Base-by-base conservation (phyloP, 352 stramenopile genomes). In the Paralagenidium karlingii region DNA sequence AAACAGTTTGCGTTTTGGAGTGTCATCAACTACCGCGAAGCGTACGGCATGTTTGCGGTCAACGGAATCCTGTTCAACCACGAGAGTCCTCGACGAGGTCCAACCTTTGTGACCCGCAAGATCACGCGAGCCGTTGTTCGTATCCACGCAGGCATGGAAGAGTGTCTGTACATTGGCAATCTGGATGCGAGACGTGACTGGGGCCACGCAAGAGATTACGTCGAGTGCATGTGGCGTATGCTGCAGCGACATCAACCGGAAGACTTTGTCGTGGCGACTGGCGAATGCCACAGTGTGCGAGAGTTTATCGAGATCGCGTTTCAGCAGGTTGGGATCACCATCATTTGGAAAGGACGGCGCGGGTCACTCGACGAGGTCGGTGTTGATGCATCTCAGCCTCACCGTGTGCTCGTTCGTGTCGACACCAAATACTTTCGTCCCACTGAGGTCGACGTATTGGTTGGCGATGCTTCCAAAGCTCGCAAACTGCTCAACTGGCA, bases 31-130 rank as follows among this genome's bases (percentile, higher is more conserved):
- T 98, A 99, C 58, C 83, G 96, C 41, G 96, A 99, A 60, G 95
- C 95, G 9, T 98, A 97, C 60, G 65, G 64, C 34, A 93, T 94
- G 74, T 93, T 80, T 49, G 73, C 95, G 10, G 92, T 90, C 31
- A 99, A 99, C 47, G 96, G 96, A 38, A 99, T 99, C 54, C 58
- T 99, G 15, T 99, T 99, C 79, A 99, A 99, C 74, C 96, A 99
- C 63, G 96, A 99, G 60, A 98, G 88, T 46, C 96, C 96, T 27
- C 87, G 96, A 36, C 89, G 96, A 41, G 96, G 96, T 24, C 88
- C 86, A 21, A 99, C 94, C 1, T 99, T 99, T 51, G 94, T 99
- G 20, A 99, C 96, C 3, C 84, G 96, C 49, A 99, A 99, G 73
- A 98, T 99, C 60, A 98, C 94, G 7, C 78, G 83, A 21, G 91